Evolutionary conservation across 345 rosid species (phyloP).

Genomic region (Citrus trifoliata): DNA sequence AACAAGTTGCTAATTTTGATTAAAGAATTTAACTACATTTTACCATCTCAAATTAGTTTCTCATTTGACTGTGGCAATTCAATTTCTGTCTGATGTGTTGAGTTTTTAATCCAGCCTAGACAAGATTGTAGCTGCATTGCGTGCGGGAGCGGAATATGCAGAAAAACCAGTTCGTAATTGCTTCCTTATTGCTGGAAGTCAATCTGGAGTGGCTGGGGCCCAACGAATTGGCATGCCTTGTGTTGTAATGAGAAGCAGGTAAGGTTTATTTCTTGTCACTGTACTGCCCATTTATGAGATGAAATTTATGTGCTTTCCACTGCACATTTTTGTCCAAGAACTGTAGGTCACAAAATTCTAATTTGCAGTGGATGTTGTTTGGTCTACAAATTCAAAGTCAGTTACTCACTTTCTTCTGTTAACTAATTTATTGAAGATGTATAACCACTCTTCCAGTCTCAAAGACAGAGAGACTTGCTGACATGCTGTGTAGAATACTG

Average conservation of each 20-base stretch:
- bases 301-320: not conserved
- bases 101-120: slow-evolving; percentile 41
- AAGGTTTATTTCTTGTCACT: slow-evolving; percentile 7
- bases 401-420: not conserved
- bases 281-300: not conserved
- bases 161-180: slow-evolving; percentile 59
- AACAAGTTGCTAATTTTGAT: not conserved
- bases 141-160: slow-evolving; percentile 79
- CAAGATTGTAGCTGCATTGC: slow-evolving; percentile 76
- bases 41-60: not conserved
- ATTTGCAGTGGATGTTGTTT: not conserved
- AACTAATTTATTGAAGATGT: too few species aligned
- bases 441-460: not conserved
- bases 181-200: slow-evolving; percentile 83
- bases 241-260: slow-evolving; percentile 88
- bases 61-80: slow-evolving; percentile 1
- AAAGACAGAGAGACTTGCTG: not conserved
- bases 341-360: not conserved
- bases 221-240: slow-evolving; percentile 85
- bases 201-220: slow-evolving; percentile 75
- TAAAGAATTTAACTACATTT: not conserved
- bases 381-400: not conserved
- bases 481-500: not conserved
- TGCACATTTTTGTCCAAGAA: not conserved
- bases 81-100: slow-evolving; percentile 11